A percentile compares a stretch with the other conserved stretches of the same genome.
phyloP scores from a whole-genome alignment of 805 yeast species.

The Candida maris region DNA sequence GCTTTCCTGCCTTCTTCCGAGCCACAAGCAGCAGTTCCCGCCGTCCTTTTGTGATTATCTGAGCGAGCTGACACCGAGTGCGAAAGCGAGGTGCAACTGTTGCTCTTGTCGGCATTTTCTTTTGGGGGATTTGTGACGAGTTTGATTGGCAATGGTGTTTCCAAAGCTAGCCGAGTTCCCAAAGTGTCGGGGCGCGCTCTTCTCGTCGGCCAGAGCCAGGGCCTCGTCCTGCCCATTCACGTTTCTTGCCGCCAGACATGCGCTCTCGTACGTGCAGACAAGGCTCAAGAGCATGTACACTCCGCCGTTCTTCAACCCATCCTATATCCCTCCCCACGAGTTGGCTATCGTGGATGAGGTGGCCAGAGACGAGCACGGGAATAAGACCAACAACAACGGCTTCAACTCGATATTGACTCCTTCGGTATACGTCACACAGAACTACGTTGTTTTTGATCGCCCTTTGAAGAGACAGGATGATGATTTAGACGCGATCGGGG shows the following conservation, averaged over 20 bases:
- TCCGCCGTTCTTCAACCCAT: conserved; percentile 35
- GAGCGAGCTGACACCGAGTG: no score
- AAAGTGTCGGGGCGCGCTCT: conserved; percentile 12
- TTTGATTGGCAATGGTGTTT: conserved; percentile 30
- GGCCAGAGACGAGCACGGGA: conserved; percentile 13
- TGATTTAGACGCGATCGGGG: conserved; percentile 12
- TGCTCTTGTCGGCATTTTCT: no score
- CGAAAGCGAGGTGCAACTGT: no score
- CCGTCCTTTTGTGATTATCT: no score
- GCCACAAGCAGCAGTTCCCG: no score
- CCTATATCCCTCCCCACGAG: conserved; percentile 30
- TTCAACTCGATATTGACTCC: conserved; percentile 25
- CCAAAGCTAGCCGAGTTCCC: conserved; percentile 28
- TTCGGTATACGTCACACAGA: conserved; percentile 25
- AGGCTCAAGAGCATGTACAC: conserved; percentile 3
- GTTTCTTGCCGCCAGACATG: conserved; percentile 7
- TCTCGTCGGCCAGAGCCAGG: conserved; percentile 2
- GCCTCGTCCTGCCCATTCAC: conserved; percentile 10
- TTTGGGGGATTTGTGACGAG: no score
- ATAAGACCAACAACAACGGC: conserved; percentile 19
- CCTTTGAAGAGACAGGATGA: conserved; percentile 16
- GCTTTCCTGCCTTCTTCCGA: no score
- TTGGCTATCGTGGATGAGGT: conserved; percentile 28
- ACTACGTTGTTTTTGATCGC: conserved; percentile 29
- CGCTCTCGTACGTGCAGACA: conserved; percentile 1